Base-by-base conservation (phyloP, 352 stramenopile genomes). In the Pythium aphanidermatum region DNA sequence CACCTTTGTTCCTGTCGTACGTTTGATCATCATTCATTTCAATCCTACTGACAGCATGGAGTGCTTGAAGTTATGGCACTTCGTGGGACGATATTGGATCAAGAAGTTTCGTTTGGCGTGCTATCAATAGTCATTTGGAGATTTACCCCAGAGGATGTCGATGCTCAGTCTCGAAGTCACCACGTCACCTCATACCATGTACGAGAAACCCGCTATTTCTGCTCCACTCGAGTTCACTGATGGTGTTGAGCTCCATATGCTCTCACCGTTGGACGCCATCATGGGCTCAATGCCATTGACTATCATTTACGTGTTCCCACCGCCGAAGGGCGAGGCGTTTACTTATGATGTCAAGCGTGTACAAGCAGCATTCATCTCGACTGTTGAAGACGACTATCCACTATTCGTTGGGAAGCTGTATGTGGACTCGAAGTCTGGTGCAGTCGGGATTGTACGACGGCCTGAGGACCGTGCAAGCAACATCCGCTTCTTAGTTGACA, bases 281-380 rank as follows among this genome's bases (percentile, higher is more conserved):
- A 81, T 84, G 67, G 52, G 46, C 24, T 46, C 31, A 19, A 68
- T 79, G 34, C 52, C 52, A 16, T 56, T 86, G 41, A 63, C 60
- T 29, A 62, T 82, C 10, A 41, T 86, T 45, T 83, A 81, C 59
- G 58, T 86, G 16, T 86, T 79, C 40, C 54, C 69, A 8, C 63
- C 56, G n/a, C 42, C 47, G 0, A 31, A 21, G 4, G 9, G 38
- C 13, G n/a, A 9, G 8, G 10, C 9, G 35, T 2, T 24, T 4
- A 29, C 45, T 2, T 83, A 64, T 42, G 55, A 82, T 27, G 62
- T 80, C 38, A 39, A 70, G 24, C 63, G 55, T 23, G 34, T 86
- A 5, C 61, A 71, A 8, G 34, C 25, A 0, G 58, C 69, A 0
- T 74, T 83, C 44, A 4, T 64, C 11, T 27, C 40, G 4, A 39